Evolutionary conservation across 306 rosid species (phyloP).

Genomic region (Lathyrus oleraceus): DNA sequence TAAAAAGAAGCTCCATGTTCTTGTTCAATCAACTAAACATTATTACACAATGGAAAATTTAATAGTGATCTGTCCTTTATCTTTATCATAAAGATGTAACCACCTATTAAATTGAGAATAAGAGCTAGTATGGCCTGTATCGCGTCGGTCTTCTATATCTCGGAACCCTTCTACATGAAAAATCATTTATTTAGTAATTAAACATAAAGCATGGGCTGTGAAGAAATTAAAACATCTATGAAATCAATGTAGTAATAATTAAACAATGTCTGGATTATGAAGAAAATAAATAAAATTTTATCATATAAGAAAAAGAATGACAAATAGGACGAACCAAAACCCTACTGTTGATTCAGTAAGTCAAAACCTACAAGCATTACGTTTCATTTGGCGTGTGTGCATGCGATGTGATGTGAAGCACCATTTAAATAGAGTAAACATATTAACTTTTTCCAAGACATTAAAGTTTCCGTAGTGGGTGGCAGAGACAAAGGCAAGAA

Average conservation of each 20-base stretch:
- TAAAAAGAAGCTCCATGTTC: slow-evolving; percentile 34
- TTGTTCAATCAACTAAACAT: slow-evolving; percentile 34
- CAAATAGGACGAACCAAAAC: slow-evolving; percentile 9
- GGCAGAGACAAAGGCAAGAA: slow-evolving; percentile 19
- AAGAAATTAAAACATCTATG: slow-evolving; percentile 2
- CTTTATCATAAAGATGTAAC: slow-evolving; percentile 31
- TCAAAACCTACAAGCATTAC: neutral
- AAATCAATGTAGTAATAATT: neutral
- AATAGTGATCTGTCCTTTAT: slow-evolving; percentile 30
- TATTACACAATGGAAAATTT: slow-evolving; percentile 42
- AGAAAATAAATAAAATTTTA: slow-evolving; percentile 9
- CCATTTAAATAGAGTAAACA: neutral
- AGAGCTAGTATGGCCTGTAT: slow-evolving; percentile 79
- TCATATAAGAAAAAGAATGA: slow-evolving; percentile 8
- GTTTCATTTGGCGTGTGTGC: neutral
- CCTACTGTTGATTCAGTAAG: neutral
- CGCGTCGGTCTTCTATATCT: slow-evolving; percentile 92
- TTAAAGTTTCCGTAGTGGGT: slow-evolving; percentile 6
- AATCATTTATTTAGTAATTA: slow-evolving; percentile 13
- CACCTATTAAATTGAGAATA: slow-evolving; percentile 40
- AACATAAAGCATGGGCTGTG: neutral
- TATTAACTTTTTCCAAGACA: neutral
- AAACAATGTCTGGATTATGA: neutral
- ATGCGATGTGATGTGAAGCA: neutral
- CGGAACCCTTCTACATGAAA: slow-evolving; percentile 79